Evolutionary conservation across 2,329 filamentous ascomycete species (phyloP), one percentile per base, ranked within the genome.

Genomic region (Fusarium tanahbumbuense): DNA sequence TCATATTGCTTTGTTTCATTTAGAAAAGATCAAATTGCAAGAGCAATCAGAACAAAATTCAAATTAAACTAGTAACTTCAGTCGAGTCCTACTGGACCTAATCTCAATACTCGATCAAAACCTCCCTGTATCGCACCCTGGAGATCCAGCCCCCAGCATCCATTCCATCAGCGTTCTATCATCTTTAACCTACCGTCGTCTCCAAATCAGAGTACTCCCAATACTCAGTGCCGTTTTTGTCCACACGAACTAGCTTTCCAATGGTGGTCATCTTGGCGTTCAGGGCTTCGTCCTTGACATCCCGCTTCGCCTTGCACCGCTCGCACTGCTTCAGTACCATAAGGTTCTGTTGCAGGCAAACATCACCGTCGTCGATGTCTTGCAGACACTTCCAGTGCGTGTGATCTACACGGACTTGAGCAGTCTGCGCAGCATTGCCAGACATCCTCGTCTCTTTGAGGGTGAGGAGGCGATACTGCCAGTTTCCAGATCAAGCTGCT

Each of bases 311-410:
- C 20, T 16, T 32, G 6, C 56, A 67, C 3, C 12, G 8, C 6
- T 16, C 7, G 15, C 64, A 67, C 15, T 62, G 44, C 34, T 50
- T 67, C 15, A 49, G 15, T 6, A 30, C 16, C 25, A 61, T 44
- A 4, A 20, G 20, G 8, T 67, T 61, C 16, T 46, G 54, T 9
- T 55, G 20, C 7, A 11, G 27, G n/a, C 62, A 67, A 18, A 12
- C 5, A 9, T 41, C 8, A 9, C 23, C 32, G 2, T 42, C 20
- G 8, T 30, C 27, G 9, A 49, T 25, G 23, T 56, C 23, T 11
- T 67, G 62, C 2, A 32, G 20, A 28, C 56, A 67, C 8, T 23
- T 42, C 64, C 62, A 67, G 12, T 46, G 54, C 11, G 23, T 41
- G 12, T 56, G 62, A 11, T 41, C 27, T 3, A 41, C 13, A 13